Base-by-base conservation (phyloP, 1,139 yeast species). In the Nadsonia starkeyi-henricii region DNA sequence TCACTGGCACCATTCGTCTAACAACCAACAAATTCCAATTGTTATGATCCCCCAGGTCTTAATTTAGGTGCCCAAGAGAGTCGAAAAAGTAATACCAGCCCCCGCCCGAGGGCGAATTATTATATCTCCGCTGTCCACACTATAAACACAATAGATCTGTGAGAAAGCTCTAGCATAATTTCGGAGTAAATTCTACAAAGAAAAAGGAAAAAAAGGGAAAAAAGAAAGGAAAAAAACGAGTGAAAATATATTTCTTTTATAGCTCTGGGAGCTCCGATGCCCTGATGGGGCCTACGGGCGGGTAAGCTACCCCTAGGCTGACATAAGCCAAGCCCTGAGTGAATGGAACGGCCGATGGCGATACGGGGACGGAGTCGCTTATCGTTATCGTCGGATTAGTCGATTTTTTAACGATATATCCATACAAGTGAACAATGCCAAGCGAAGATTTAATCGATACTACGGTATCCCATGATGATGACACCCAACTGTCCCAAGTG, bases 101-200 rank as follows among this genome's bases (percentile, higher is more conserved):
- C 33, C 36, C 19, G 12, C 36, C 17, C 8, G 33, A 45, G 20
- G 21, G 20, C 43, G 41, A 46, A 48, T 70, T 56, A 50, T 44
- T 78, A 62, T 78, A 61, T 67, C 83, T 78, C 82, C 76, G 81
- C 76, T 77, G 82, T 78, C 83, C 85, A 77, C 85, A 74, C 84
- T 73, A 67, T 66, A 66, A 48, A 48, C 50, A 53, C 59, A 58
- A 58, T 48, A 45, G 48, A 39, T 54, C 65, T 66, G 66, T 67
- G 66, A 68, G 63, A 65, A 75, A 75, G 81, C 77, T 77, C 81
- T 76, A 76, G 68, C 77, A 47, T 51, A 23, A 47, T 63, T 58
- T 72, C 80, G 76, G 81, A 75, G 55, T 52, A 55, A 49, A 47
- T 37, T 50, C 48, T 48, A 53, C 49, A 45, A 44, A 36, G 45